These are phyloP conservation scores for Mycena haematopus DNA, from an alignment of 768 basidiomycete species.

Conservation along the genomic window DNA sequence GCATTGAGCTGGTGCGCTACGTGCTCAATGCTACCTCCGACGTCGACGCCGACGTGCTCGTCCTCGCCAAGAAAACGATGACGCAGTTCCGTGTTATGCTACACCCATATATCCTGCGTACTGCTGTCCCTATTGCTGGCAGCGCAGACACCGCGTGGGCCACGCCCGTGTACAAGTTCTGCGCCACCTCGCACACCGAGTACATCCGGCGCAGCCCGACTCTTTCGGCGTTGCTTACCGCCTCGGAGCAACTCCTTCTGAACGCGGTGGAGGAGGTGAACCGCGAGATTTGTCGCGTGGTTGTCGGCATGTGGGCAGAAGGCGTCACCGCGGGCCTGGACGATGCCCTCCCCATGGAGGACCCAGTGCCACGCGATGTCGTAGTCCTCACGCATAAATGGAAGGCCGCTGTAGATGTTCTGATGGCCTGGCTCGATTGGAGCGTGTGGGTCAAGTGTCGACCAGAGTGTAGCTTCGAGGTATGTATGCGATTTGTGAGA, in stretches of 20 bases:
- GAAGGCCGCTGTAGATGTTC: conserved; percentile 13
- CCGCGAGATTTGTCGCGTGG: conserved; percentile 32
- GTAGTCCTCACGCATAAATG: conserved; percentile 17
- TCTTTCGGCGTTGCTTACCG: conserved; percentile 27
- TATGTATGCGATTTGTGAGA: conserved; percentile 7
- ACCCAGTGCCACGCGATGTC: conserved; percentile 10
- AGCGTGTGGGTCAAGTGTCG: conserved; percentile 34
- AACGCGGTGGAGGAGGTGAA: conserved; percentile 28
- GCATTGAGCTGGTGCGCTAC: conserved; percentile 48
- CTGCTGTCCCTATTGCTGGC: conserved; percentile 22
- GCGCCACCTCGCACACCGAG: conserved; percentile 41
- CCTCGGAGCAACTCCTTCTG: conserved; percentile 30
- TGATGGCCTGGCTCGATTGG: conserved; percentile 35
- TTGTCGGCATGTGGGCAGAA: conserved; percentile 31
- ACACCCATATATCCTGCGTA: conserved; percentile 38
- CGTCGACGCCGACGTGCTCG: conserved; percentile 16
- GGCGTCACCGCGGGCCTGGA: conserved; percentile 31
- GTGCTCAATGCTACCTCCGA: conserved; percentile 38
- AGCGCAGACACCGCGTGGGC: conserved; percentile 40
- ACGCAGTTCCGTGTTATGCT: conserved; percentile 40
- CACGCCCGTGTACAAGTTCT: conserved; percentile 40
- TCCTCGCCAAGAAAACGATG: conserved; percentile 34
- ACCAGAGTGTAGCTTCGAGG: conserved; percentile 32
- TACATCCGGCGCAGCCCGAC: conserved; percentile 28
- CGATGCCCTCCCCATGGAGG: conserved; percentile 12